Evolutionary conservation across 2,329 filamentous ascomycete species (phyloP), one percentile per base, ranked within the genome.

Genomic region (Colletotrichum viniferum): DNA sequence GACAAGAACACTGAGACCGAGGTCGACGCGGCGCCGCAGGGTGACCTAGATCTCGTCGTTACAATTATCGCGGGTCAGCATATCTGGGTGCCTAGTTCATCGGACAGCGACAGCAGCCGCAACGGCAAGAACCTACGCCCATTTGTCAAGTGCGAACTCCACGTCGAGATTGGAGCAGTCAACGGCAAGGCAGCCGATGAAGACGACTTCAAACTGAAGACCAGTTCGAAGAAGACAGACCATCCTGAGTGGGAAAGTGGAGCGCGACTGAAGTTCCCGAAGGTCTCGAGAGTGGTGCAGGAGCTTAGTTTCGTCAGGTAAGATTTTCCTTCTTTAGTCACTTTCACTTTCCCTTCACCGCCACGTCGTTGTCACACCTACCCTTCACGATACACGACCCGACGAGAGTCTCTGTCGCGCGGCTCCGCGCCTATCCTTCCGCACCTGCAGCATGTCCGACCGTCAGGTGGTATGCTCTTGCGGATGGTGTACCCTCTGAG

Each of bases 111-210:
- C 66, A 73, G 48, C 32, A 81, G 81, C 63, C 84, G 83, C 58
- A 82, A 80, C 66, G 80, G 34, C 5, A 82, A 81, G 66, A 79
- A 79, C 21, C 74, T 97, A 77, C 91, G 92, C 52, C 95, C 95
- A 3, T 91, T 94, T 74, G 90, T 98, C 79, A 95, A 94, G 81
- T 93, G 93, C 77, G 94, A 97, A 82, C 85, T 98, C 71, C 95
- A 97, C 82, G 91, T 96, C 18, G 95, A 97, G 81, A 94, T 88
- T 76, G 81, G 82, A 9, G 83, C 83, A 75, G 88, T 84, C 78
- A 84, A 78, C 76, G 83, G 76, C 58, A 80, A 75, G 78, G 79
- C 38, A 77, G 77, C 63, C 73, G 90, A 91, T 78, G 89, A 90
- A 76, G 86, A 87, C 64, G 89, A 89, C 58, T 92, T 89, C 86